These are phyloP conservation scores for Phytophthora quininea DNA, from an alignment of 352 stramenopile species.

Conservation along the genomic window DNA sequence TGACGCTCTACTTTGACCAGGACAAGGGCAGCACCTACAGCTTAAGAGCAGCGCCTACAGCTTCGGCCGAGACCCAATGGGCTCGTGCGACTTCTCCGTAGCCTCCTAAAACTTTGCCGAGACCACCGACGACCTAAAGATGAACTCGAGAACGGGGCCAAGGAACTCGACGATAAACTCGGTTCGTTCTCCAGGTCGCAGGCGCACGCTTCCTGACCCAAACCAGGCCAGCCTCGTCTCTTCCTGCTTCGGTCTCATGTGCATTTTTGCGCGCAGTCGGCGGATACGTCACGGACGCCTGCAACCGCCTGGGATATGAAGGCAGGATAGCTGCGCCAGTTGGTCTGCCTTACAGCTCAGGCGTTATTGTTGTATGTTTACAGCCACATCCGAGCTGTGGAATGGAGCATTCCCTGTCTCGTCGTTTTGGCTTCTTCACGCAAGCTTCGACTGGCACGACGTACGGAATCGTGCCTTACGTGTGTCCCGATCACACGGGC, in stretches of 20 bases:
- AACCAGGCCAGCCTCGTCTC: constrained; percentile 71
- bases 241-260: constrained; percentile 94
- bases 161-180: constrained; percentile 88
- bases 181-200: constrained; percentile 60
- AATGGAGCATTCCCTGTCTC: constrained; percentile 75
- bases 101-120: constrained; percentile 90
- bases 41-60: constrained; percentile 69
- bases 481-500: constrained; percentile 43
- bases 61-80: constrained; percentile 88
- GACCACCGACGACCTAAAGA: constrained; percentile 62
- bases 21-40: no score
- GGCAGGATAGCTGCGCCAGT: constrained; percentile 84
- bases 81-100: constrained; percentile 85
- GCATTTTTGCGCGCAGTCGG: constrained; percentile 91
- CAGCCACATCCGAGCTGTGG: constrained; percentile 49
- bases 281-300: constrained; percentile 82
- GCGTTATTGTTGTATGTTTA: constrained; percentile 87
- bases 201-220: constrained; percentile 45
- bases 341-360: constrained; percentile 74
- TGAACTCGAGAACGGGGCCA: constrained; percentile 76
- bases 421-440: constrained; percentile 90
- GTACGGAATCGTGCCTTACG: constrained; percentile 70
- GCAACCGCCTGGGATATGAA: constrained; percentile 83
- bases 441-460: constrained; percentile 50
- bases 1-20: no score